Evolutionary conservation across 148 eudicot species (phyloP).

Genomic region (Nepenthes gracilis): DNA sequence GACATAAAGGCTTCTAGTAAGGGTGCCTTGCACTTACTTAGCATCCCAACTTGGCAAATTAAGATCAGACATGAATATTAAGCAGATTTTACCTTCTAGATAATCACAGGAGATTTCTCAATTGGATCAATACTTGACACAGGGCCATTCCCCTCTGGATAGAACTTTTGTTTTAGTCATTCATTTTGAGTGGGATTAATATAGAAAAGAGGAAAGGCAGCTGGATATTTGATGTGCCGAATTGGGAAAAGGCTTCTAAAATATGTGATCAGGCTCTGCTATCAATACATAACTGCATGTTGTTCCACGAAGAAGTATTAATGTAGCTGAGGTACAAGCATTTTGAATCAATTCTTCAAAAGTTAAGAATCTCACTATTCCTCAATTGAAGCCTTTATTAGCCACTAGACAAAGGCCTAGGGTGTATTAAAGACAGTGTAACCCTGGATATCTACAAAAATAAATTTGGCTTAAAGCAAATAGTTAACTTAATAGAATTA

Average conservation of each 20-base stretch:
- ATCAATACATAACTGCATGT: conserved; percentile 65
- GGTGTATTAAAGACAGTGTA: conserved; percentile 78
- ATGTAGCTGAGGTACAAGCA: neutral
- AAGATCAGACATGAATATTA: conserved; percentile 3
- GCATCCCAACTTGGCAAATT: neutral
- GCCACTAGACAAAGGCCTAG: conserved; percentile 97
- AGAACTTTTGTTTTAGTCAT: conserved; percentile 61
- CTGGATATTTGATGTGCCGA: conserved; percentile 71
- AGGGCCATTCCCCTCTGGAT: conserved; percentile 77
- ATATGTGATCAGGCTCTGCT: conserved; percentile 97
- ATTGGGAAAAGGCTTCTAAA: conserved; percentile 79
- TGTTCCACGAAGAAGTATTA: neutral
- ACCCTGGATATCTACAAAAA: conserved; percentile 32
- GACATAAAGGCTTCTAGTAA: no score
- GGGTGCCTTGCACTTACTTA: no score
- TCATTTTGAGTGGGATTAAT: conserved; percentile 72
- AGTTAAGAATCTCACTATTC: conserved; percentile 57
- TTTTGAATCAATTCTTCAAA: neutral
- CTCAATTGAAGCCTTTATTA: conserved; percentile 53
- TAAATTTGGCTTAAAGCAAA: neutral
- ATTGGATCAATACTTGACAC: conserved; percentile 79
- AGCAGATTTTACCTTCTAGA: conserved; percentile 7
- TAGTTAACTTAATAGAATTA: neutral
- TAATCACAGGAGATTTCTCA: conserved; percentile 40
- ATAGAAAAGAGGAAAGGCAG: conserved; percentile 89